phyloP scores from a whole-genome alignment of 75 land plant genomes.

The Chamaecyparis obtusa region DNA sequence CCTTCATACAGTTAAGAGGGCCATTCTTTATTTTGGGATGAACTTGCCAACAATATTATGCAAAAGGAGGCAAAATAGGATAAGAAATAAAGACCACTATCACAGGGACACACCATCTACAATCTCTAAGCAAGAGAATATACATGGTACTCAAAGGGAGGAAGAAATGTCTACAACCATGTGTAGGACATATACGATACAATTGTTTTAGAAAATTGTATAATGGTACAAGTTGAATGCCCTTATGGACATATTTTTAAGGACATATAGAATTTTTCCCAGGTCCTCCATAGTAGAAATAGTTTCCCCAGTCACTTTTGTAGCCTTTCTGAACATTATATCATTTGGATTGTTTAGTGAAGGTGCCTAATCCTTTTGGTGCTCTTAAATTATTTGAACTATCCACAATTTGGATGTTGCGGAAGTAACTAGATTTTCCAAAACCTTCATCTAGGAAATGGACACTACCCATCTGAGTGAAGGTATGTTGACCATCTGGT shows the following conservation, averaged over 20 bases:
- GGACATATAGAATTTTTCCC: conserved; percentile 62
- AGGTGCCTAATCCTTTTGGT: conserved; percentile 59
- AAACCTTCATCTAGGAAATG: conserved; percentile 81
- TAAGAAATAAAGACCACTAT: conserved; percentile 4
- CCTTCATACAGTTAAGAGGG: conserved; percentile 13
- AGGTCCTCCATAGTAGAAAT: conserved; percentile 88
- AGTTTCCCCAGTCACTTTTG: conserved; percentile 77
- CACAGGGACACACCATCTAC: conserved; percentile 11
- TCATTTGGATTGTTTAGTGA: conserved; percentile 78
- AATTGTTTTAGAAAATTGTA: conserved; percentile 7
- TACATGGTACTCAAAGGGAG: neutral
- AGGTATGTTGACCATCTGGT: conserved; percentile 67
- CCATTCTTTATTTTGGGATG: neutral
- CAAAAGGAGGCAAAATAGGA: neutral
- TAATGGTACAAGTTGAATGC: conserved; percentile 3
- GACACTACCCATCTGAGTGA: no score
- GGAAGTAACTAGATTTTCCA: conserved; percentile 73
- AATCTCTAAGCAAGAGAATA: conserved; percentile 16
- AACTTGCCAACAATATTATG: conserved; percentile 12
- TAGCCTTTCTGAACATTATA: conserved; percentile 70
- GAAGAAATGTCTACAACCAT: conserved; percentile 4
- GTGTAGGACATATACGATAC: conserved; percentile 1
- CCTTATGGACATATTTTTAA: conserved; percentile 14
- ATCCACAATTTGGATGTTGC: conserved; percentile 74
- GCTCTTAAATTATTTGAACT: conserved; percentile 56